phyloP scores from a whole-genome alignment of 257 asterid species.

The Paraleonurus japonicus region DNA sequence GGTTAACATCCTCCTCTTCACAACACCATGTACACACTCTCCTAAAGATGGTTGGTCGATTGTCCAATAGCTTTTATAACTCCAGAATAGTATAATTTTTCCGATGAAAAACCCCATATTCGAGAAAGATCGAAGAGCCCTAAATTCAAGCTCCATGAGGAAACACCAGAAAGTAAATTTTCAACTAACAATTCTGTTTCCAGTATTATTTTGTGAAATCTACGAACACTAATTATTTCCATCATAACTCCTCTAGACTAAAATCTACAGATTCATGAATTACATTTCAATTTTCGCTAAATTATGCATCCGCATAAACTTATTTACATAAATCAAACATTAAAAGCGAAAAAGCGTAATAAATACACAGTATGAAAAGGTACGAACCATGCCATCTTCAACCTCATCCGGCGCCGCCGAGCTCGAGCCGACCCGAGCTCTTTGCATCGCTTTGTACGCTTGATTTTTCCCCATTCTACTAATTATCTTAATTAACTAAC shows the following conservation, averaged over 20 bases:
- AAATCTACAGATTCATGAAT: background rate
- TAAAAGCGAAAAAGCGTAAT: background rate
- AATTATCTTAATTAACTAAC: background rate
- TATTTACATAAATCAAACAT: background rate
- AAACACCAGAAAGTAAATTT: background rate
- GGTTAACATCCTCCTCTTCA: background rate
- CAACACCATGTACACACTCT: background rate
- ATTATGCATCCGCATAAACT: background rate
- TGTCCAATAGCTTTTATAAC: background rate
- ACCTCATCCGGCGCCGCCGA: slow-evolving; percentile 67
- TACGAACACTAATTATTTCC: slow-evolving; percentile 15
- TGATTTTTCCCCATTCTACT: slow-evolving; percentile 74
- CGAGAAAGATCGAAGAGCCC: background rate
- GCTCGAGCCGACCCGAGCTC: slow-evolving; percentile 72
- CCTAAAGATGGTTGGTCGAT: background rate
- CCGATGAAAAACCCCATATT: slow-evolving; percentile 3
- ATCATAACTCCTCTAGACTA: background rate
- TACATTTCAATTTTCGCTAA: background rate
- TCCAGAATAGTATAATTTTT: background rate
- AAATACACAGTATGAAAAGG: slow-evolving; percentile 51
- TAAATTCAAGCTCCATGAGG: background rate
- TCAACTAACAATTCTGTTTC: background rate
- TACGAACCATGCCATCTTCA: slow-evolving; percentile 91
- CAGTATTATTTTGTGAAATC: slow-evolving; percentile 2
- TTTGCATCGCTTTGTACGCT: slow-evolving; percentile 88